A percentile compares a stretch with the other conserved stretches of the same genome.
Conservation (phyloP, 2,329 filamentous ascomycete genomes). For the Ophiostoma sp. region DNA sequence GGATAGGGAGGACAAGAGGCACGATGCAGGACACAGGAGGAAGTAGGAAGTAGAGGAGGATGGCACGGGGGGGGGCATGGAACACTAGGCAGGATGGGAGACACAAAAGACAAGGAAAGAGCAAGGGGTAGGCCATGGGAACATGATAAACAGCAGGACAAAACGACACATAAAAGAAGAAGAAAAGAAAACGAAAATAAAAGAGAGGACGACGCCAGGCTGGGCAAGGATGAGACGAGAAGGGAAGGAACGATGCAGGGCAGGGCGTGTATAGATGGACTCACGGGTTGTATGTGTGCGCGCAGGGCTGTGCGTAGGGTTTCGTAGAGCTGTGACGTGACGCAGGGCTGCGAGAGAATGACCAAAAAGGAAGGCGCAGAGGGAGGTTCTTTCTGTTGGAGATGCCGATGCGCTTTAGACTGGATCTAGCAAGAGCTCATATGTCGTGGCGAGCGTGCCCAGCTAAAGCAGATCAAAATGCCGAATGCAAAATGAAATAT, state of each 20-base stretch:
- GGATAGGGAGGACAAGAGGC: not conserved
- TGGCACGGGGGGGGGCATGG: no score
- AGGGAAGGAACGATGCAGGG: not conserved
- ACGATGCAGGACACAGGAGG: not conserved
- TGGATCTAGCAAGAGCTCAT: not conserved
- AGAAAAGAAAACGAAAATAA: not conserved
- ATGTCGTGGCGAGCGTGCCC: no score
- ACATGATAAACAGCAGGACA: not conserved
- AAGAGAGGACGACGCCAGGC: not conserved
- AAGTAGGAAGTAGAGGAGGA: not conserved
- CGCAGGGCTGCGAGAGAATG: not conserved
- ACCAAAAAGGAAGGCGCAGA: slow-evolving; percentile 1
- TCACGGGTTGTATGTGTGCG: not conserved
- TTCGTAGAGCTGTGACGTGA: not conserved
- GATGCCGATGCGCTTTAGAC: not conserved
- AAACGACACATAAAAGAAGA: not conserved
- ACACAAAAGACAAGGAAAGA: not conserved
- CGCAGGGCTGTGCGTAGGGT: not conserved
- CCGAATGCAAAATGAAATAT: not conserved
- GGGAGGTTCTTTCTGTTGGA: not conserved
- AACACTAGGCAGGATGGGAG: not conserved
- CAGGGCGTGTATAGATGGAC: not conserved
- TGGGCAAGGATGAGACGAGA: not conserved
- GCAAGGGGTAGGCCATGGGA: not conserved
- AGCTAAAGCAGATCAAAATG: not conserved